phyloP scores from a whole-genome alignment of 2,329 filamentous ascomycete genomes.

The Podosphaera aphanis region DNA sequence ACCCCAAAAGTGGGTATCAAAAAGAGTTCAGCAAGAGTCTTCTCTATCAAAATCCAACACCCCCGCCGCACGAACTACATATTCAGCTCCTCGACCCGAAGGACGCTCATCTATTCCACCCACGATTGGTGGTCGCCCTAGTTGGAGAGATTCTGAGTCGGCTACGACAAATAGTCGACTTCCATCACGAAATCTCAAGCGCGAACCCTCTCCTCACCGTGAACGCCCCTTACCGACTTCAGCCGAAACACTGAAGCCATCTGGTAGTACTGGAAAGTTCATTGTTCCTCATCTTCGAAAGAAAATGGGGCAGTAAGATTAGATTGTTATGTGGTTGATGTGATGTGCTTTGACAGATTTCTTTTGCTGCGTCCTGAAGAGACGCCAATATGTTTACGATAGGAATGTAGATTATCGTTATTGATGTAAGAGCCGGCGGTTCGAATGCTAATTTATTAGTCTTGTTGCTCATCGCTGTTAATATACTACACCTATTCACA shows the following conservation, averaged over 20 bases:
- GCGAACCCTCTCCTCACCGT: slow-evolving; percentile 9
- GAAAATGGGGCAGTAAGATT: slow-evolving; percentile 6
- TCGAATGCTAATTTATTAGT: too few species aligned
- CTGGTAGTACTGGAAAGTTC: slow-evolving; percentile 33
- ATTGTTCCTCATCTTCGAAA: slow-evolving; percentile 26
- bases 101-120: slow-evolving; percentile 28
- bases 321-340: neutral
- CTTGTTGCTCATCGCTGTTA: too few species aligned
- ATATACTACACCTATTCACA: too few species aligned
- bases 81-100: slow-evolving; percentile 3
- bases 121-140: slow-evolving; percentile 24
- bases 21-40: slow-evolving; percentile 29
- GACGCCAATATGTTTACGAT: too few species aligned
- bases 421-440: too few species aligned
- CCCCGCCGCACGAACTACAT: slow-evolving; percentile 3
- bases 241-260: slow-evolving; percentile 23
- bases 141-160: slow-evolving; percentile 34
- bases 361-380: too few species aligned
- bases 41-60: slow-evolving; percentile 9
- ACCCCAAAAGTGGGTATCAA: slow-evolving; percentile 50
- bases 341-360: neutral
- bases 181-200: neutral
- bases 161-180: neutral
- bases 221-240: neutral
- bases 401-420: too few species aligned